A percentile compares a stretch with the other conserved stretches of the same genome.
Conservation (phyloP, 768 basidiomycete genomes). For the Kwoniella heveanensis region DNA sequence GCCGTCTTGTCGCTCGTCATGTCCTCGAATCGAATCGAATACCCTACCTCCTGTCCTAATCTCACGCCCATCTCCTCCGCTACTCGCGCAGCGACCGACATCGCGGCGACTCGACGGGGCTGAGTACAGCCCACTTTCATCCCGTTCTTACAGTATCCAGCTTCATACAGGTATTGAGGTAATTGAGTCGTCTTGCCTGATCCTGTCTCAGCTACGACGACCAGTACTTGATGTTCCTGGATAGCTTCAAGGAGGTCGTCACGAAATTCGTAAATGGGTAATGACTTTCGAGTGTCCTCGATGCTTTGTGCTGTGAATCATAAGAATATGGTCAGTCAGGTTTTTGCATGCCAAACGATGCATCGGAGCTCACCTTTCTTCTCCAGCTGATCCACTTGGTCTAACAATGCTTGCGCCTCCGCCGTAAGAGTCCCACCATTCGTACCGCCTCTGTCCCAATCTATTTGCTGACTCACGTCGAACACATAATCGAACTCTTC, state of each 20-base stretch:
- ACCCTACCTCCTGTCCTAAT: conserved; percentile 98
- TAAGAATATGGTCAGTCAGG: neutral
- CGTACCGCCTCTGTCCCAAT: conserved; percentile 79
- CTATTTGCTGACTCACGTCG: conserved; percentile 94
- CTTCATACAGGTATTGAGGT: conserved; percentile 97
- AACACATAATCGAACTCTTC: conserved; percentile 97
- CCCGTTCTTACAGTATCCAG: conserved; percentile 86
- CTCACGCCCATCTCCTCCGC: conserved; percentile 98
- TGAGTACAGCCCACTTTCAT: conserved; percentile 88
- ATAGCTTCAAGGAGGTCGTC: conserved; percentile 86
- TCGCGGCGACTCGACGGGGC: conserved; percentile 96
- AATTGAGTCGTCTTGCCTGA: conserved; percentile 99
- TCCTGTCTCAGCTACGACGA: conserved; percentile 97
- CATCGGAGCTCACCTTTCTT: conserved; percentile 81
- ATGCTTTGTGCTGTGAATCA: conserved; percentile 58
- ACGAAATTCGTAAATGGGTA: conserved; percentile 88
- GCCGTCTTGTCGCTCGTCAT: conserved; percentile 99
- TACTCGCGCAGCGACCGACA: conserved; percentile 98
- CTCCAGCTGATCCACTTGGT: conserved; percentile 89
- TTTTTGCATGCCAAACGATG: no score
- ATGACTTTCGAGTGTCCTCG: conserved; percentile 87
- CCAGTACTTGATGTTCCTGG: conserved; percentile 86
- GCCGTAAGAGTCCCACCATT: conserved; percentile 73
- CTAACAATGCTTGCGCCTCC: conserved; percentile 79
- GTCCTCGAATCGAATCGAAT: conserved; percentile 99